Conservation (phyloP, 352 stramenopile species). For the Phytophthora sp. region DNA sequence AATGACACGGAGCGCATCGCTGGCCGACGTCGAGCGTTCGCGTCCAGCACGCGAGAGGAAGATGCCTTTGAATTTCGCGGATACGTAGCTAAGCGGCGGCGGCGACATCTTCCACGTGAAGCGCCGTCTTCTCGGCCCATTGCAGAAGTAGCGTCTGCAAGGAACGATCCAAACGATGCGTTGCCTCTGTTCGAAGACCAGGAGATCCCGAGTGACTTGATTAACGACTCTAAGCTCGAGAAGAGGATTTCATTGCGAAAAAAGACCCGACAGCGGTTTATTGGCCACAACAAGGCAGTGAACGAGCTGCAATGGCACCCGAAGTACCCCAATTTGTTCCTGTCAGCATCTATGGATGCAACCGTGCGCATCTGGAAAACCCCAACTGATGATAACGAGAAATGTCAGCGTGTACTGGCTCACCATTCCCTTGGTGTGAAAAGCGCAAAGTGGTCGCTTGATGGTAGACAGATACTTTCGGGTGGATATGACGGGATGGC, state of each 20-base stretch:
- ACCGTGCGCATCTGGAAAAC: constrained; percentile 55
- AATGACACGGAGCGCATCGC: not conserved
- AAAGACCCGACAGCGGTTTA: constrained; percentile 21
- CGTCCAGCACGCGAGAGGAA: constrained; percentile 23
- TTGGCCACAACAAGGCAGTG: constrained; percentile 42
- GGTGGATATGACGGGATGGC: constrained; percentile 51
- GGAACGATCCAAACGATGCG: not conserved
- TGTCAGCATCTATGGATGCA: constrained; percentile 70
- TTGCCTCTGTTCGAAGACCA: constrained; percentile 10
- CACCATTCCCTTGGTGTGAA: constrained; percentile 54
- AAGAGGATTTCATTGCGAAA: constrained; percentile 9
- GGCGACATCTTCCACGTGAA: not conserved
- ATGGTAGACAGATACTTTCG: constrained; percentile 48
- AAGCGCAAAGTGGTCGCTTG: constrained; percentile 61
- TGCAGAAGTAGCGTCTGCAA: not conserved
- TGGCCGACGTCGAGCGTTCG: not conserved
- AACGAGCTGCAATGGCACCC: constrained; percentile 57
- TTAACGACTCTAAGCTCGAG: not conserved
- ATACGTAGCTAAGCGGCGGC: constrained; percentile 38
- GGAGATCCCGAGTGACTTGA: not conserved
- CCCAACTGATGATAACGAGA: not conserved
- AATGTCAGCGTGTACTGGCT: constrained; percentile 15
- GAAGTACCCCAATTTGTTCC: constrained; percentile 38
- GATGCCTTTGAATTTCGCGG: constrained; percentile 39
- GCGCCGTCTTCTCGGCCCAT: not conserved